These are phyloP conservation scores for Solanum ossicruentum DNA, from an alignment of 257 asterid species.

Conservation along the genomic window DNA sequence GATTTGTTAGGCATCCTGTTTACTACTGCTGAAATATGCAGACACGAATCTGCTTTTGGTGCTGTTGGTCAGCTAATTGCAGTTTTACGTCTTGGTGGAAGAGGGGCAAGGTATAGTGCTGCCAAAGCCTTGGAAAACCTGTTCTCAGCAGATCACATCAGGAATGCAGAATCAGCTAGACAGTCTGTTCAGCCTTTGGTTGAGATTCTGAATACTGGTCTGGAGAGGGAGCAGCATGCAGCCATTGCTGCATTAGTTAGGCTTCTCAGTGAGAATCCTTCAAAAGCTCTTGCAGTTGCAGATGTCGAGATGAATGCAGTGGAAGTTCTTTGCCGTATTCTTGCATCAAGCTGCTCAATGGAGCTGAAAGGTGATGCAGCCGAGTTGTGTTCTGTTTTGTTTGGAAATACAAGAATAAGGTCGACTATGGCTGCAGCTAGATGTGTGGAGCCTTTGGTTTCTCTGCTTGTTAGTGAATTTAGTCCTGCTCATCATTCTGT, in stretches of 20 bases:
- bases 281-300: slow-evolving; percentile 88
- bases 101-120: slow-evolving; percentile 94
- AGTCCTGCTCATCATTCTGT: slow-evolving; percentile 81
- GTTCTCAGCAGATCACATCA: slow-evolving; percentile 89
- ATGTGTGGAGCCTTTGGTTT: slow-evolving; percentile 90
- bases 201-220: slow-evolving; percentile 78
- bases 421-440: slow-evolving; percentile 92
- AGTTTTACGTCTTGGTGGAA: slow-evolving; percentile 91
- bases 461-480: slow-evolving; percentile 71
- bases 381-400: slow-evolving; percentile 78
- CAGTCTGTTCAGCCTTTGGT: slow-evolving; percentile 98
- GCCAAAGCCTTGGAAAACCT: slow-evolving; percentile 94
- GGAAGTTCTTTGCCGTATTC: slow-evolving; percentile 80
- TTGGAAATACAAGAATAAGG: slow-evolving; percentile 80
- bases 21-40: slow-evolving; percentile 90
- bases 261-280: slow-evolving; percentile 80
- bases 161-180: slow-evolving; percentile 90
- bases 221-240: slow-evolving; percentile 99
- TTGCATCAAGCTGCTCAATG: slow-evolving; percentile 73
- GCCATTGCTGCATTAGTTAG: slow-evolving; percentile 91
- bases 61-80: slow-evolving; percentile 96
- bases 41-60: slow-evolving; percentile 92
- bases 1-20: slow-evolving; percentile 86
- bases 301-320: slow-evolving; percentile 97
- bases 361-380: slow-evolving; percentile 97